These are phyloP conservation scores for Clitopilus hobsonii DNA, from an alignment of 768 basidiomycete species.

Conservation along the genomic window DNA sequence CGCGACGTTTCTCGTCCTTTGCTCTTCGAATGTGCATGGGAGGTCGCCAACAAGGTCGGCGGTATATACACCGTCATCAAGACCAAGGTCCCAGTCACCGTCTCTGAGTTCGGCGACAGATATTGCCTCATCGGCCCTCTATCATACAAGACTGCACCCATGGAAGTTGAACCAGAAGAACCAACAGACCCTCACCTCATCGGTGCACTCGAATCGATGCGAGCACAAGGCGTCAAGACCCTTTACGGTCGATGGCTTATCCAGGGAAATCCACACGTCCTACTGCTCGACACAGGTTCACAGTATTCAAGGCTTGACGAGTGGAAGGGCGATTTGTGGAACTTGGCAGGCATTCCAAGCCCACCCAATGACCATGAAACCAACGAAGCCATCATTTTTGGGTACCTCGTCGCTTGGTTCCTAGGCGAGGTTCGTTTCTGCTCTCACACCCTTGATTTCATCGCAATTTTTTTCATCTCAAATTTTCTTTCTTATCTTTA, in stretches of 20 bases:
- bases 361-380: conserved; percentile 97
- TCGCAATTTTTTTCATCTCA: neutral
- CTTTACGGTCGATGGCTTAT: conserved; percentile 98
- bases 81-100: conserved; percentile 98
- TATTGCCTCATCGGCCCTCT: conserved; percentile 98
- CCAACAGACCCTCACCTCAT: conserved; percentile 77
- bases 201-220: conserved; percentile 78
- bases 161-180: conserved; percentile 96
- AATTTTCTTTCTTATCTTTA: neutral
- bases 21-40: conserved; percentile 96
- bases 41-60: conserved; percentile 98
- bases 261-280: conserved; percentile 91
- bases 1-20: conserved; percentile 77
- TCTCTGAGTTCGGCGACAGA: conserved; percentile 91
- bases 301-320: conserved; percentile 88
- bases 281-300: conserved; percentile 93
- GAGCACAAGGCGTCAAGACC: conserved; percentile 84
- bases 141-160: conserved; percentile 95
- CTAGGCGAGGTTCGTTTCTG: conserved; percentile 79
- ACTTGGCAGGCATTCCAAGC: conserved; percentile 94
- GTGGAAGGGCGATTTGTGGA: conserved; percentile 99
- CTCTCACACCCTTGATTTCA: conserved; percentile 3
- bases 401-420: conserved; percentile 99
- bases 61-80: conserved; percentile 99
- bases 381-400: conserved; percentile 96